phyloP scores from a whole-genome alignment of 768 basidiomycete species.

The Daedalea quercina region DNA sequence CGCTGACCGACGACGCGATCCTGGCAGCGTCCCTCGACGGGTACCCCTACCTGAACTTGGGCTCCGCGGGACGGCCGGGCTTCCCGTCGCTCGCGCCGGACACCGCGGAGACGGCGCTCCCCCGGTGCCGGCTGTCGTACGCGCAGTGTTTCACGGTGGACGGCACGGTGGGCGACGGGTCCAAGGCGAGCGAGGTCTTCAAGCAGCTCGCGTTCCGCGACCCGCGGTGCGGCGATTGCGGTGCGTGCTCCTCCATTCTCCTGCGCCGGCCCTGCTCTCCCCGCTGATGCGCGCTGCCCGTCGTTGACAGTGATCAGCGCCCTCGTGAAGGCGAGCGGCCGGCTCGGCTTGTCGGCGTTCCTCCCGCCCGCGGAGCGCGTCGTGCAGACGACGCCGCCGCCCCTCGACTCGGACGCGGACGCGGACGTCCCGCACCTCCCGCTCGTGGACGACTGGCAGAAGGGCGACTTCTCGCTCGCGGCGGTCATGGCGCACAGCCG shows the following conservation, averaged over 20 bases:
- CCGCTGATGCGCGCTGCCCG: background rate
- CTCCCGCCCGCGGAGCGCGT: slow-evolving; percentile 18
- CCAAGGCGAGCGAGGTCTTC: slow-evolving; percentile 21
- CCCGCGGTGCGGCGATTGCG: slow-evolving; percentile 29
- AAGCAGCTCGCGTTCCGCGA: slow-evolving; percentile 26
- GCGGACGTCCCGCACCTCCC: slow-evolving; percentile 15
- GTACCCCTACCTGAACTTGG: slow-evolving; percentile 23
- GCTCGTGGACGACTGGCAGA: slow-evolving; percentile 16
- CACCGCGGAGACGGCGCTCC: background rate
- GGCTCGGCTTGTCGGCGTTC: slow-evolving; percentile 28
- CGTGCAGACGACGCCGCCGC: background rate
- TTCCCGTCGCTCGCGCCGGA: slow-evolving; percentile 12
- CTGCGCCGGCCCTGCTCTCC: background rate
- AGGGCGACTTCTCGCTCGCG: slow-evolving; percentile 17
- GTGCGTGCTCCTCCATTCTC: slow-evolving; percentile 12
- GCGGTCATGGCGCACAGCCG: slow-evolving; percentile 13
- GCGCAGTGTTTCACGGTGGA: background rate
- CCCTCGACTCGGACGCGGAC: background rate
- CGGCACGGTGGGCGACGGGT: background rate
- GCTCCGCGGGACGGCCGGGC: slow-evolving; percentile 2
- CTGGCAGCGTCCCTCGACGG: slow-evolving; percentile 26
- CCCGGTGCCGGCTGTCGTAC: slow-evolving; percentile 1
- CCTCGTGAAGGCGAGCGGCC: slow-evolving; percentile 24
- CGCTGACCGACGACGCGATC: background rate
- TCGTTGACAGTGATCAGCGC: slow-evolving; percentile 21